Evolutionary conservation across 805 yeast genomes (phyloP).

Genomic region (Candida multigemmis): DNA sequence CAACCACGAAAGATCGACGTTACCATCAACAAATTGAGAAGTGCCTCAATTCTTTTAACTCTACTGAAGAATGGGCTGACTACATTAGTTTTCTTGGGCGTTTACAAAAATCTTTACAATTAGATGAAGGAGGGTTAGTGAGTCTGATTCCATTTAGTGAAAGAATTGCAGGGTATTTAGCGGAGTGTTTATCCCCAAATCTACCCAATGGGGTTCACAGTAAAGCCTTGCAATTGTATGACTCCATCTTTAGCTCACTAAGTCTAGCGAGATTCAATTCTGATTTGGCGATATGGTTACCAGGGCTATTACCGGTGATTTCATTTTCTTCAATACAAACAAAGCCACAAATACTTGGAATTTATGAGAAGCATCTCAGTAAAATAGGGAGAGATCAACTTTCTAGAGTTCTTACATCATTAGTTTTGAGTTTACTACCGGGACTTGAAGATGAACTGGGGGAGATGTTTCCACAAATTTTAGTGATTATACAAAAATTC

Average conservation of each 20-base stretch:
- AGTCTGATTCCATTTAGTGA: conserved; percentile 61
- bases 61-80: conserved; percentile 96
- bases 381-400: conserved; percentile 11
- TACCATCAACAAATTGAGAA: conserved; percentile 61
- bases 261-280: conserved; percentile 45
- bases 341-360: conserved; percentile 63
- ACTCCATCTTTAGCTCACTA: conserved; percentile 55
- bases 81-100: conserved; percentile 83
- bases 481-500: conserved; percentile 53
- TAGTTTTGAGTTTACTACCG: conserved; percentile 67
- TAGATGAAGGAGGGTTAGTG: conserved; percentile 12
- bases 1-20: conserved; percentile 65
- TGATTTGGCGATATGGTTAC: conserved; percentile 72
- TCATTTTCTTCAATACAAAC: conserved; percentile 85
- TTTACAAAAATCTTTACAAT: conserved; percentile 58
- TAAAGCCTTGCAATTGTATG: conserved; percentile 74
- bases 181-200: conserved; percentile 70
- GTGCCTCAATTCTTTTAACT: conserved; percentile 66
- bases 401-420: conserved; percentile 55
- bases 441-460: conserved; percentile 91
- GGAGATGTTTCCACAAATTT: conserved; percentile 61
- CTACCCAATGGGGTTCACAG: conserved; percentile 96
- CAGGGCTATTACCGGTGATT: conserved; percentile 86
- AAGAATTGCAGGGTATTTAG: conserved; percentile 59
- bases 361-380: conserved; percentile 48